Base-by-base conservation (phyloP, 805 yeast species). In the Ogataea allantospora region DNA sequence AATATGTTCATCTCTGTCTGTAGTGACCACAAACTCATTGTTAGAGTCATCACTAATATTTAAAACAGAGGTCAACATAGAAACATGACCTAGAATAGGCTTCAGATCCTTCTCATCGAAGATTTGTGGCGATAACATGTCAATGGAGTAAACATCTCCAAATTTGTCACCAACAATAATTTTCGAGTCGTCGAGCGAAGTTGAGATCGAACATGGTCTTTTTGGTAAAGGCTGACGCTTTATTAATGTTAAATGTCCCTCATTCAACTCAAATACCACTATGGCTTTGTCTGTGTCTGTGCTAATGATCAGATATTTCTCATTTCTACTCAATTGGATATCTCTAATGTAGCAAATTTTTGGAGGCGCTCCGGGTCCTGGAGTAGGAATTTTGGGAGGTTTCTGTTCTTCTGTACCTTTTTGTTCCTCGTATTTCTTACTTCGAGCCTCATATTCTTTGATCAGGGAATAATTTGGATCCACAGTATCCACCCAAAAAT, bases 1-100 rank as follows among this genome's bases (percentile, higher is more conserved):
- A 46, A 93, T 83, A 61, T 95, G 99, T 62, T 93, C 99, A 62
- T 93, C 99, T 63, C 99, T 75, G 65, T 93, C 99, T 25, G 89
- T 79, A 2, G 95, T 80, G 38, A 91, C 70, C 11, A 89, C 58
- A 43, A 63, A 83, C 45, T 70, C 68, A 42, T 74, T 73, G 7
- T 70, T 73, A 13, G 48, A 33, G 20, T 67, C 61, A 29, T 62
- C 57, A 3, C 53, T 50, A 9, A 71, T 67, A 18, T 79, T 65
- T 19, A 70, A 54, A 2, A 89, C 73, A 46, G 80, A 88, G n/a
- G 95, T 84, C 44, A 93, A 73, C 96, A 93, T 88, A 3, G 97
- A 89, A 5, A 93, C 98, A 62, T 93, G 99, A 6, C 99, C 99
- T 37, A 91, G 65, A 6, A 91, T 70, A 2, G 97, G 97, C 25